Conservation (phyloP, 2,329 filamentous ascomycete species). For the Claviceps africana region DNA sequence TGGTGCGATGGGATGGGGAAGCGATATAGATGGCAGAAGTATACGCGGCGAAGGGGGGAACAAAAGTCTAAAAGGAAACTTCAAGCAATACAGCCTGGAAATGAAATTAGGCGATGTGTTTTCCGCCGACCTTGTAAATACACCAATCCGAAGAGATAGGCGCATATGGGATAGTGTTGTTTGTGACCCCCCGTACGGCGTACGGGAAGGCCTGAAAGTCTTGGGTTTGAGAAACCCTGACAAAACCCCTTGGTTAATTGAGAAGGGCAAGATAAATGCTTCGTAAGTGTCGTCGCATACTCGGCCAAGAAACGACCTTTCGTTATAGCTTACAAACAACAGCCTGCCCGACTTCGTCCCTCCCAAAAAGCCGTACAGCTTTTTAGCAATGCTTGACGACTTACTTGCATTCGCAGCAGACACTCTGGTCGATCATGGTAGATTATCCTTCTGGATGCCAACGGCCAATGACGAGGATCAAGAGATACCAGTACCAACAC, state of each 20-base stretch:
- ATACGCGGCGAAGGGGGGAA: slow-evolving; percentile 57
- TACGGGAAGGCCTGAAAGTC: slow-evolving; percentile 81
- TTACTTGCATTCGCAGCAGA: slow-evolving; percentile 69
- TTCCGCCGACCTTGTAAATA: slow-evolving; percentile 76
- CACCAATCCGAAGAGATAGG: slow-evolving; percentile 47
- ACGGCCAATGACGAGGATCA: slow-evolving; percentile 68
- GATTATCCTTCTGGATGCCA: slow-evolving; percentile 94
- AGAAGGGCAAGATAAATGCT: slow-evolving; percentile 56
- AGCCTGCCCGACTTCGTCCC: slow-evolving; percentile 56
- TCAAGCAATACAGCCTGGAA: slow-evolving; percentile 64
- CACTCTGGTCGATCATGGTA: slow-evolving; percentile 63
- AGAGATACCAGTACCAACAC: slow-evolving; percentile 62
- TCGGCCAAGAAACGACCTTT: neutral
- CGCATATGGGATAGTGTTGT: slow-evolving; percentile 75
- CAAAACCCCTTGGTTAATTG: slow-evolving; percentile 44
- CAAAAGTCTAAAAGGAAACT: slow-evolving; percentile 51
- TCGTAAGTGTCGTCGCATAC: slow-evolving; percentile 35
- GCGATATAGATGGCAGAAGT: slow-evolving; percentile 84
- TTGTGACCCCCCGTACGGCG: slow-evolving; percentile 92
- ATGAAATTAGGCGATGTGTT: slow-evolving; percentile 62
- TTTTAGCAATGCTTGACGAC: slow-evolving; percentile 78
- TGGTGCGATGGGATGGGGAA: slow-evolving; percentile 69
- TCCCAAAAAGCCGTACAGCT: slow-evolving; percentile 85
- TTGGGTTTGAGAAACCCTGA: slow-evolving; percentile 60
- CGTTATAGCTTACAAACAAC: neutral